Base-by-base conservation (phyloP, 345 rosid species). In the Hypericum androsaemum region DNA sequence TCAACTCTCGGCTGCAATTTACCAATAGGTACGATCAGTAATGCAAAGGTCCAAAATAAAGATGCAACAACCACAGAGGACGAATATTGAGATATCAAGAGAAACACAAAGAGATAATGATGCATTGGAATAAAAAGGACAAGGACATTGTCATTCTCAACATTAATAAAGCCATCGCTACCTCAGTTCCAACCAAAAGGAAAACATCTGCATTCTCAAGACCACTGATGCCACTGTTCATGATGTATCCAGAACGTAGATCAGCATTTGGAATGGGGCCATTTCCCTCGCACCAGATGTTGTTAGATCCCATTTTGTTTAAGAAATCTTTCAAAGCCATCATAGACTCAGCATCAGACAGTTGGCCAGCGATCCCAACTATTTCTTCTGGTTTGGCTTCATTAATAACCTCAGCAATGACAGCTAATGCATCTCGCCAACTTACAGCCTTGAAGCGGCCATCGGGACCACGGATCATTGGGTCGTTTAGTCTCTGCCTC, bases 271-370 rank as follows among this genome's bases (percentile, higher is more conserved):
- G 80, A 56, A 60, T 79, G 37, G 51, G 53, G 61, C 86, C 92
- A 61, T 77, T 94, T 74, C 95, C 95, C 82, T 94, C 99, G 35
- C 92, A 88, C 85, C 83, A 76, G 46, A 94, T 81, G 62, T 94
- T 88, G 60, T 83, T 80, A 39, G 99, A 86, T n/a, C 99, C 99
- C 82, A 88, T 76, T 73, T 61, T 77, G 81, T 94, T 94, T 50
- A 94, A 61, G 63, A 88, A 79, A 68, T 94, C 99, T 65, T 94
- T 94, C 57, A 94, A 72, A 1, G 87, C 94, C 82, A 94, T 94
- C 99, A 94, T 88, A 65, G 99, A 80, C 64, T 94, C 99, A 3
- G 99, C 99, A 77, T 94, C 97, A 36, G 92, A 88, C 17, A 94
- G 82, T 73, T 77, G 68, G 54, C 99, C 97, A 10, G 97, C 94